Evolutionary conservation across 2,329 filamentous ascomycete genomes (phyloP), one percentile per base, ranked within the genome.

Genomic region (Fusarium sp.): DNA sequence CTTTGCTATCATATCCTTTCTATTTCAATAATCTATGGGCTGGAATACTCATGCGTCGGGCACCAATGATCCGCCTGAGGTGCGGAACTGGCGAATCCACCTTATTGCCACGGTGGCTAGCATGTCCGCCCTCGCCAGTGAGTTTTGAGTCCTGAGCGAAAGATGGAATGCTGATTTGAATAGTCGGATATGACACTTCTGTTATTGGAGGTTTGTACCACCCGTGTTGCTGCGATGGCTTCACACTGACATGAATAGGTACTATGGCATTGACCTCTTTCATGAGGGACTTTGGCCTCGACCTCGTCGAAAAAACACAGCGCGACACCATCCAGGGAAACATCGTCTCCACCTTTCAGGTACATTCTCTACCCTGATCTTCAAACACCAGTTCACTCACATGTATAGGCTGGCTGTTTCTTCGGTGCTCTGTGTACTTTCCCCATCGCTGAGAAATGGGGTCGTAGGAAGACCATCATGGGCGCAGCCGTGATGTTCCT

Each of bases 401-500:
- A 35, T 21, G 4, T 0, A 10, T 2, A 81, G 67, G 79, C 78
- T 10, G 80, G 80, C 18, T 79, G 78, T 62, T 81, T 81, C 71
- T 78, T 80, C 49, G 80, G 79, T 43, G 76, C 78, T 14, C 70
- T 81, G 14, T 43, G 76, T 27, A 79, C 76, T 6, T 84, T 83
- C 60, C 82, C 82, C 21, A 76, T 85, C 33, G 82, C 80, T 6
- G 83, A 85, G 53, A 79, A 76, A 54, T 79, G 80, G 66, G 83
- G 83, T 21, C 81, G 84, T 10, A 81, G 78, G 57, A 80, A 77
- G 56, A 81, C 81, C 17, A 79, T 85, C 62, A 80, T 84, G 58
- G 67, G 81, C 21, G 81, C 82, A 6, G 77, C 79, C 10, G 57
- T 76, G 7, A 75, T 83, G 45, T 85, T 84, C 67, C 71, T 77